Conservation (phyloP, 305 asterid species). For the Solanum hybrid region DNA sequence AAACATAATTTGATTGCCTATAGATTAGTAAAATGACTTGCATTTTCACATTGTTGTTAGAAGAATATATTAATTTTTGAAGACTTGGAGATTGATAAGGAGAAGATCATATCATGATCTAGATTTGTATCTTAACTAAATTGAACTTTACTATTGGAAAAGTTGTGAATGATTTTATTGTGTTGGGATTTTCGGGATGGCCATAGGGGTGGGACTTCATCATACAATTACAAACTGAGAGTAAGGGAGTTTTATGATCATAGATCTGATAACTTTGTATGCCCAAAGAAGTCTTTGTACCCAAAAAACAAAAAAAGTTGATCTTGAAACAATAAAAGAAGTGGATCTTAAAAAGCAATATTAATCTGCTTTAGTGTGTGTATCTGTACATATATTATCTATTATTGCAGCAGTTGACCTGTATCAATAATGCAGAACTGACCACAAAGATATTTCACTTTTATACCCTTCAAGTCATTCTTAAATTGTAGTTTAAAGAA, state of each 20-base stretch:
- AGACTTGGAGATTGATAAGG: neutral
- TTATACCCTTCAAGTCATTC: neutral
- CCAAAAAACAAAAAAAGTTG: neutral
- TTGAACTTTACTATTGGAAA: neutral
- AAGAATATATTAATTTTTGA: neutral
- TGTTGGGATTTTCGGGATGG: neutral
- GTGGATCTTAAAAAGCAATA: neutral
- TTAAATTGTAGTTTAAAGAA: neutral
- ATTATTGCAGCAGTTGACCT: neutral
- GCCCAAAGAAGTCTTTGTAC: neutral
- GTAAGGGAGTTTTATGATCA: neutral
- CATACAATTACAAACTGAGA: neutral
- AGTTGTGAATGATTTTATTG: neutral
- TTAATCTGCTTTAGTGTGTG: neutral
- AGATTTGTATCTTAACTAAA: neutral
- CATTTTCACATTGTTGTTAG: neutral
- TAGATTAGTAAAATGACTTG: neutral
- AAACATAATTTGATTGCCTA: neutral
- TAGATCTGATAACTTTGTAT: neutral
- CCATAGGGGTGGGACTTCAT: neutral
- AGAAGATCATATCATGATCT: neutral
- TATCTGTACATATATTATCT: neutral
- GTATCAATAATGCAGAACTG: neutral
- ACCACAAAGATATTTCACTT: neutral
- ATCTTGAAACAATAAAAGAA: neutral